These are phyloP conservation scores for Picea abies DNA, from an alignment of 83 land plant genomes.

Conservation along the genomic window DNA sequence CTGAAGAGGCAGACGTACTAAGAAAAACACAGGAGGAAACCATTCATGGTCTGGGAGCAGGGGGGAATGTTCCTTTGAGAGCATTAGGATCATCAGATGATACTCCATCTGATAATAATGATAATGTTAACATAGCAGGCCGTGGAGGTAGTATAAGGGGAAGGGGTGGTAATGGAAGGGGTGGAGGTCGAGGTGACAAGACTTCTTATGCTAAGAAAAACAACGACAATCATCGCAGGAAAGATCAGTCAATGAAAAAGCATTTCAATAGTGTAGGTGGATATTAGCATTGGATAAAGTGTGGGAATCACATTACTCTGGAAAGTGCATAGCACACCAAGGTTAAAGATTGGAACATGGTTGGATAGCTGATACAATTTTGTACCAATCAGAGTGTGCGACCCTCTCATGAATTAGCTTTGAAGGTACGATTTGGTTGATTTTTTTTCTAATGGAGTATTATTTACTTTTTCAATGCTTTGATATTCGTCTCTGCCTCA, in stretches of 20 bases:
- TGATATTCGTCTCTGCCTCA: no score
- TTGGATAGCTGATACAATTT: no score
- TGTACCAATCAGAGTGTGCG: no score
- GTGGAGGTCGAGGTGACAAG: constrained; percentile 22
- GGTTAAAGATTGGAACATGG: no score
- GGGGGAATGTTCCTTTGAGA: constrained; percentile 57
- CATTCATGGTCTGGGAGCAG: constrained; percentile 85
- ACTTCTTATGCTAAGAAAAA: constrained; percentile 14
- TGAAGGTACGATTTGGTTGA: no score
- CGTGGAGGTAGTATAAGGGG: constrained; percentile 44
- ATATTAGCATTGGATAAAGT: constrained; percentile 19
- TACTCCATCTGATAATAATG: neutral
- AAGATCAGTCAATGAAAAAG: constrained; percentile 84
- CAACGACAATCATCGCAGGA: constrained; percentile 56
- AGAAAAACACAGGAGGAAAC: constrained; percentile 62
- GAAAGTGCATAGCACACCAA: no score
- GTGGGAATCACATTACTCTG: no score
- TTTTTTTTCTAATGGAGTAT: no score
- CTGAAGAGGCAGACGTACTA: constrained; percentile 68
- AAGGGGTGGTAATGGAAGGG: constrained; percentile 44
- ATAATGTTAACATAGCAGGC: constrained; percentile 25
- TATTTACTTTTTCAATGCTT: no score
- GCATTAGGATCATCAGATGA: constrained; percentile 24
- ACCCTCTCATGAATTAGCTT: no score
- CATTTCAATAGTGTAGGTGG: constrained; percentile 74